Evolutionary conservation across 371 early-diverging fungal species (phyloP).

Genomic region (Apophysomyces elegans): DNA sequence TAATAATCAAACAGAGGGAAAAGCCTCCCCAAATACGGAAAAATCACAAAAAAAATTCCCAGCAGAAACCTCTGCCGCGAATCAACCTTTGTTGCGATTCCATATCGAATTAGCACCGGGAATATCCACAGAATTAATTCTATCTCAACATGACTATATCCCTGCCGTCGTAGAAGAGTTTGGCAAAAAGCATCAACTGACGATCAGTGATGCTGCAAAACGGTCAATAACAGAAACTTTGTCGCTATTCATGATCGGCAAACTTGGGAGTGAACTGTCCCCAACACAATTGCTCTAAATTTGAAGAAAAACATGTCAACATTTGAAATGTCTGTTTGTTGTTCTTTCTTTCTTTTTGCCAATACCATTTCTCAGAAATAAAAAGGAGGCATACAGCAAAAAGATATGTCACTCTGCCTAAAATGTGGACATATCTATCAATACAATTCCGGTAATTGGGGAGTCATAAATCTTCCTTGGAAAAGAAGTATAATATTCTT

Average conservation of each 20-base stretch:
- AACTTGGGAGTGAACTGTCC: neutral
- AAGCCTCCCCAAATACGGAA: neutral
- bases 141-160: slow-evolving; percentile 30
- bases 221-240: slow-evolving; percentile 22
- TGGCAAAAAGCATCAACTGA: slow-evolving; percentile 32
- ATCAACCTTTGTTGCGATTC: slow-evolving; percentile 7
- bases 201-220: slow-evolving; percentile 28
- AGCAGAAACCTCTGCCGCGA: neutral
- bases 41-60: neutral
- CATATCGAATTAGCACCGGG: slow-evolving; percentile 43
- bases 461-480: no score
- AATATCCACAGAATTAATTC: slow-evolving; percentile 26
- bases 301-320: no score
- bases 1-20: no score
- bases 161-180: slow-evolving; percentile 33
- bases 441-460: no score
- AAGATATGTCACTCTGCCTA: no score
- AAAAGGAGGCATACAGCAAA: no score
- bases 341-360: no score
- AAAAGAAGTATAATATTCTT: no score
- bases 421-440: no score
- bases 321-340: no score
- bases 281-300: neutral
- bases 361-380: no score
- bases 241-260: neutral